phyloP scores from a whole-genome alignment of 257 asterid species.

The Nemophila menziesii region DNA sequence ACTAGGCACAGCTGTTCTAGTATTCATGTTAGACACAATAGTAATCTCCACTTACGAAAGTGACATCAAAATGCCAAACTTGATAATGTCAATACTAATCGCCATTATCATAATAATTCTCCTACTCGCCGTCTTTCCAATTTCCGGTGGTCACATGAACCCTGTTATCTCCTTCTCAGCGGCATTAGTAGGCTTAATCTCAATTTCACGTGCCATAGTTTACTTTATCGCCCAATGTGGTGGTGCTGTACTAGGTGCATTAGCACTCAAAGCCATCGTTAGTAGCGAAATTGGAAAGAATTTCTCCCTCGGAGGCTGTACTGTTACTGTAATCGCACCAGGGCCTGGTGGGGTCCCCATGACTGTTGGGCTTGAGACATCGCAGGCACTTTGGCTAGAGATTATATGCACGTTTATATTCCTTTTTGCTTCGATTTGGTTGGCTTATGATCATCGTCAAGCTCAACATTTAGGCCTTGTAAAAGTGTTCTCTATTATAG shows the following conservation, averaged over 20 bases:
- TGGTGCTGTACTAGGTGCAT: slow-evolving; percentile 58
- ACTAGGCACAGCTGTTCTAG: slow-evolving; percentile 53
- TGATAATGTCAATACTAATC: slow-evolving; percentile 36
- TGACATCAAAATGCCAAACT: slow-evolving; percentile 41
- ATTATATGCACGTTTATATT: slow-evolving; percentile 44
- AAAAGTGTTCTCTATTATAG: slow-evolving; percentile 31
- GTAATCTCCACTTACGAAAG: slow-evolving; percentile 49
- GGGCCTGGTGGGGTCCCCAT: slow-evolving; percentile 38
- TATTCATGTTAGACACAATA: slow-evolving; percentile 56
- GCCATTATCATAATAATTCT: slow-evolving; percentile 44
- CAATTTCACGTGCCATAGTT: slow-evolving; percentile 43
- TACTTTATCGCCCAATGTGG: slow-evolving; percentile 47
- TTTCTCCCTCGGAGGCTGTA: slow-evolving; percentile 69
- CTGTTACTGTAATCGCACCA: slow-evolving; percentile 31
- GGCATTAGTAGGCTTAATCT: slow-evolving; percentile 54
- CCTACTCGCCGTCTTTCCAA: slow-evolving; percentile 55
- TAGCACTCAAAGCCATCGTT: slow-evolving; percentile 56
- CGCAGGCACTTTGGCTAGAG: slow-evolving; percentile 66
- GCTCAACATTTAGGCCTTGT: slow-evolving; percentile 35
- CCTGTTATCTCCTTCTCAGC: slow-evolving; percentile 77
- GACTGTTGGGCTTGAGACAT: slow-evolving; percentile 28
- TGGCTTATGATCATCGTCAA: slow-evolving; percentile 67
- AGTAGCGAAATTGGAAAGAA: slow-evolving; percentile 22
- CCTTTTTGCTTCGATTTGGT: slow-evolving; percentile 63
- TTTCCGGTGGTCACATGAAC: slow-evolving; percentile 80